Conservation (phyloP, 495 filamentous ascomycete genomes). For the Podospora fimiseda region DNA sequence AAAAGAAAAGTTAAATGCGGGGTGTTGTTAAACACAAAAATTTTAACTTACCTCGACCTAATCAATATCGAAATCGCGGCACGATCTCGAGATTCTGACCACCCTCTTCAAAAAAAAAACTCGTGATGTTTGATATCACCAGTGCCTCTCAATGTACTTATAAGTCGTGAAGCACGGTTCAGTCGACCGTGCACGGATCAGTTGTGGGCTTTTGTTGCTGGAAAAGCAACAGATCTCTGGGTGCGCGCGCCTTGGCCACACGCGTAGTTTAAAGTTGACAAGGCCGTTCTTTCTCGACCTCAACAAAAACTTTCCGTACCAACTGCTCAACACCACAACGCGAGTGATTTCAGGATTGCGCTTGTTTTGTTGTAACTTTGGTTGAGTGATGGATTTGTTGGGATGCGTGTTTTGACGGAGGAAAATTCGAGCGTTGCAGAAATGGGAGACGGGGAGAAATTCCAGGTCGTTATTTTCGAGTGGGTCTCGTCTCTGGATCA, state of each 20-base stretch:
- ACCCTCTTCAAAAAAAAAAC: background rate
- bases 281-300: background rate
- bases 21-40: background rate
- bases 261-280: background rate
- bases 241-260: constrained; percentile 4
- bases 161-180: constrained; percentile 4
- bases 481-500: background rate
- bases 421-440: background rate
- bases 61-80: background rate
- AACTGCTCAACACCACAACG: too few species aligned
- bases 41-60: background rate
- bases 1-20: background rate
- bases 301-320: background rate
- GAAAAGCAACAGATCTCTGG: background rate
- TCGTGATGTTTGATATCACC: background rate
- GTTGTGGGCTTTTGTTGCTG: constrained; percentile 4
- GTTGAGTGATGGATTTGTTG: background rate
- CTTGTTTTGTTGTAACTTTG: background rate
- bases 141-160: background rate
- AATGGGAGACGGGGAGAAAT: background rate
- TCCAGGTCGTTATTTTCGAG: background rate
- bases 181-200: constrained; percentile 2
- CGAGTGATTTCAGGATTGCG: too few species aligned
- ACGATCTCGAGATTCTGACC: background rate
- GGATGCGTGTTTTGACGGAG: background rate